These are phyloP conservation scores for Fraxinus pennsylvanica DNA, from an alignment of 257 asterid species.

Conservation along the genomic window DNA sequence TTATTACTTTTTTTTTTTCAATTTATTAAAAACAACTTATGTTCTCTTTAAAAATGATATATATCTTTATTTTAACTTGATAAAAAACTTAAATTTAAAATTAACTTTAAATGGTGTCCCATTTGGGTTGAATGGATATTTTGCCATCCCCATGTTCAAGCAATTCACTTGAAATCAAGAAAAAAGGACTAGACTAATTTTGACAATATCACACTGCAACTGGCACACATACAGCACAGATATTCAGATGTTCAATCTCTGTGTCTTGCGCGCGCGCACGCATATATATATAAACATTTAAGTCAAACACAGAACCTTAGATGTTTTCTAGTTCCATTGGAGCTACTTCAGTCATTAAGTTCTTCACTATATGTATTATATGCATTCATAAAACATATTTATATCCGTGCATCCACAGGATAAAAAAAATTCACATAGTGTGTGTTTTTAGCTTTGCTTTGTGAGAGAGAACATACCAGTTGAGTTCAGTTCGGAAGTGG, in stretches of 20 bases:
- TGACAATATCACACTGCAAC: background rate
- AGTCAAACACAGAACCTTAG: background rate
- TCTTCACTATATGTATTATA: background rate
- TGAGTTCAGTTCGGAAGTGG: slow-evolving; percentile 18
- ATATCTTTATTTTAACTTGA: too few species aligned
- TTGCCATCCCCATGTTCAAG: background rate
- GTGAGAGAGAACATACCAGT: slow-evolving; percentile 20
- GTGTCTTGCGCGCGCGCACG: too few species aligned
- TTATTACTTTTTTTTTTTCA: too few species aligned
- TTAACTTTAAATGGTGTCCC: too few species aligned
- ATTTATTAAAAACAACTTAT: too few species aligned
- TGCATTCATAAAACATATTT: slow-evolving; percentile 12
- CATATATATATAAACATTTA: background rate
- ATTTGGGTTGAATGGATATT: too few species aligned
- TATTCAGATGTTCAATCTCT: background rate
- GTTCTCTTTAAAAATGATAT: too few species aligned
- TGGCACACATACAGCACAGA: background rate
- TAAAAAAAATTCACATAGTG: too few species aligned
- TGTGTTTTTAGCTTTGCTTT: background rate
- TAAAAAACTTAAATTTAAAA: too few species aligned
- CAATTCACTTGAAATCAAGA: background rate
- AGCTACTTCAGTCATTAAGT: background rate
- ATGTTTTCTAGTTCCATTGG: background rate
- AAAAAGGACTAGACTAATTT: background rate
- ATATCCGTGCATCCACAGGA: slow-evolving; percentile 1